These are phyloP conservation scores for Suillus spraguei DNA, from an alignment of 768 basidiomycete species.

Conservation along the genomic window DNA sequence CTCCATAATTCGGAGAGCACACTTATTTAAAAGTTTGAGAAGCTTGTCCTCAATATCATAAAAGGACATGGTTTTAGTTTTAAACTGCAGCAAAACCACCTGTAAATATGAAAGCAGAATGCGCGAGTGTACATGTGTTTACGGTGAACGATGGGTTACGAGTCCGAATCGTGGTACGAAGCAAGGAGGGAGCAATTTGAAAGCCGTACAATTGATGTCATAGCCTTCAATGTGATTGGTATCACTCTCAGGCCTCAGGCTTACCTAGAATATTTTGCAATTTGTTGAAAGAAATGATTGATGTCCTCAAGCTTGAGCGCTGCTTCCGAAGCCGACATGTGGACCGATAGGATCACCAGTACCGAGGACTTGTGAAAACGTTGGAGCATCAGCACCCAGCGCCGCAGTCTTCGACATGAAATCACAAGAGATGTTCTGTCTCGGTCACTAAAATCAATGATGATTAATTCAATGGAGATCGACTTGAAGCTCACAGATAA, in stretches of 20 bases:
- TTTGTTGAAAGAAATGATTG: background rate
- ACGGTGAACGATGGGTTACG: background rate
- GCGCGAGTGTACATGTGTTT: background rate
- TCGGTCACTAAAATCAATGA: background rate
- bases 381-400: background rate
- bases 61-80: background rate
- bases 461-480: background rate
- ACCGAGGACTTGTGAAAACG: background rate
- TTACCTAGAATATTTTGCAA: background rate
- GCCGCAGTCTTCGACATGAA: background rate
- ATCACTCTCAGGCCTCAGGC: background rate
- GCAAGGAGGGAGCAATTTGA: background rate
- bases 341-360: background rate
- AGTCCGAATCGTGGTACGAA: background rate
- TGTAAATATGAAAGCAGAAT: background rate
- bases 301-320: background rate
- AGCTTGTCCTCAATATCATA: background rate
- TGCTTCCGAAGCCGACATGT: background rate
- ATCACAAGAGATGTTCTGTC: background rate
- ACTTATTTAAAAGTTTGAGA: background rate
- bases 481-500: background rate
- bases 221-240: background rate
- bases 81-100: background rate
- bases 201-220: background rate
- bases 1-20: conserved; percentile 1